These are phyloP conservation scores for Orbilia quercus DNA, from an alignment of 2,329 filamentous ascomycete species.

Conservation along the genomic window DNA sequence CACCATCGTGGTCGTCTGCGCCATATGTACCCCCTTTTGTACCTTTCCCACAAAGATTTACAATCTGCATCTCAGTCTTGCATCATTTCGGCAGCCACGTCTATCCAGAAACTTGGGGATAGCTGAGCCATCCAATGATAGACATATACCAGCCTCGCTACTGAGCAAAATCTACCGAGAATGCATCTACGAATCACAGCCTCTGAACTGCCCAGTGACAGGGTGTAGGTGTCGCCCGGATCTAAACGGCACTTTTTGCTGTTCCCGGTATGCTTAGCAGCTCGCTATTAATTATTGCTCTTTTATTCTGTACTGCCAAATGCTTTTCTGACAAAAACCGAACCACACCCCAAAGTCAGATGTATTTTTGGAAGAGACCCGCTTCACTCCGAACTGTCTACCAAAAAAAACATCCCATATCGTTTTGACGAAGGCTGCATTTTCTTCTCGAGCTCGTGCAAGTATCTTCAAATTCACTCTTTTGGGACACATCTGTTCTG, in stretches of 20 bases:
- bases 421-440: constrained; percentile 3
- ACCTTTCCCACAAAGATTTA: not conserved
- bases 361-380: constrained; percentile 40
- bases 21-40: not conserved
- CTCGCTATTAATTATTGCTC: no score
- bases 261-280: no score
- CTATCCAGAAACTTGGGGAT: constrained; percentile 35
- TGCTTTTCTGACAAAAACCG: constrained; percentile 24
- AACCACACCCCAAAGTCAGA: constrained; percentile 16
- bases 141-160: constrained; percentile 35
- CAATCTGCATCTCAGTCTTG: constrained; percentile 11
- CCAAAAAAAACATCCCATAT: constrained; percentile 5
- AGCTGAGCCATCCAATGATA: not conserved
- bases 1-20: constrained; percentile 7
- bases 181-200: constrained; percentile 46
- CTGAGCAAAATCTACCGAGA: constrained; percentile 46
- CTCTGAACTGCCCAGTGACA: constrained; percentile 39
- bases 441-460: constrained; percentile 24
- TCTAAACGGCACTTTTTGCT: constrained; percentile 46
- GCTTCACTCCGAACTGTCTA: constrained; percentile 29
- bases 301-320: not conserved
- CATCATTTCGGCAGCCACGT: constrained; percentile 33
- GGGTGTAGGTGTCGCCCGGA: constrained; percentile 35
- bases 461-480: constrained; percentile 6
- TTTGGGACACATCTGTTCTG: constrained; percentile 6